A percentile compares a stretch with the other conserved stretches of the same genome.
phyloP scores from a whole-genome alignment of 176 grass and related monocot genomes.

The Eleusine coracana region DNA sequence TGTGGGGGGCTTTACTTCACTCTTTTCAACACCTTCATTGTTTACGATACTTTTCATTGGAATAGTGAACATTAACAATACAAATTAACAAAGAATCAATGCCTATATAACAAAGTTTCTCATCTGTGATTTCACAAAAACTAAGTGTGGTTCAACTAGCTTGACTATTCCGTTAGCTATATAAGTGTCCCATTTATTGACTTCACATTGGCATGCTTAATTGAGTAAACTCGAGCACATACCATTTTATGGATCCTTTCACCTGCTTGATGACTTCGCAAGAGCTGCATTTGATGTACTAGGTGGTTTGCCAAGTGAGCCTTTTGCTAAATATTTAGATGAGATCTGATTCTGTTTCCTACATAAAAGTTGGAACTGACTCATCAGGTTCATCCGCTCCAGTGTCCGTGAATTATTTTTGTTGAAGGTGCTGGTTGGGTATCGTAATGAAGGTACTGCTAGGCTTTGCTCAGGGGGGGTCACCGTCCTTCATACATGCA shows the following conservation, averaged over 20 bases:
- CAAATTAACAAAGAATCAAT: not conserved
- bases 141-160: too few species aligned
- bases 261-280: constrained; percentile 12
- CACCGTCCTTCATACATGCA: constrained; percentile 56
- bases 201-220: constrained; percentile 6
- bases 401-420: constrained; percentile 58
- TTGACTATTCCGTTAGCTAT: not conserved
- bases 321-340: constrained; percentile 52
- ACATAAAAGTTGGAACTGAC: constrained; percentile 50
- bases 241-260: not conserved
- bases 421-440: constrained; percentile 78
- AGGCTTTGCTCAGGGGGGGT: constrained; percentile 55
- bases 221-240: not conserved
- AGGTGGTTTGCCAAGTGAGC: constrained; percentile 22
- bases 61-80: too few species aligned
- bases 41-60: not conserved
- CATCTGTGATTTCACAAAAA: not conserved
- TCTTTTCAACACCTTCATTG: not conserved
- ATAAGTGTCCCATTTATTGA: not conserved
- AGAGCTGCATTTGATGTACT: constrained; percentile 8
- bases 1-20: not conserved
- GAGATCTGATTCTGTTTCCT: constrained; percentile 59
- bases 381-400: constrained; percentile 50
- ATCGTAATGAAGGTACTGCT: constrained; percentile 79
- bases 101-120: not conserved